Base-by-base conservation (phyloP, 1,284 basidiomycete species). In the Austroboletus olivaceoglutinosus region DNA sequence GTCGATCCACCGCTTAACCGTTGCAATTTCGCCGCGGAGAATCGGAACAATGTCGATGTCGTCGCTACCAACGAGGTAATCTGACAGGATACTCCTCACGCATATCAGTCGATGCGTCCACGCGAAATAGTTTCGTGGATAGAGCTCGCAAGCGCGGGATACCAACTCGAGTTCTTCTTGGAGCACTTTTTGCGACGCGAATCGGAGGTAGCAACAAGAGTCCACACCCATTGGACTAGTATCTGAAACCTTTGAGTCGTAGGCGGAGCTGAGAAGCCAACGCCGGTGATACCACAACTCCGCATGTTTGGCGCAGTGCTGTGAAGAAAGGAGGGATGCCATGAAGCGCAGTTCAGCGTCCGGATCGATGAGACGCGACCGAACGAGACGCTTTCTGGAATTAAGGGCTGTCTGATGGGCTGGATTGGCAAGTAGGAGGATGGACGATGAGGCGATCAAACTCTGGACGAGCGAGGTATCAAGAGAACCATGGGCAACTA, bases 41-140 rank as follows among this genome's bases (percentile, higher is more conserved):
- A 76, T 54, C 18, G 53, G 41, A 41, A 66, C 38, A 56, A 71
- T 72, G 37, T 56, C 58, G 30, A 56, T 1, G 45, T 45, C 47
- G 39, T 45, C 52, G 8, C 13, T 34, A 2, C 49, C 55, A 15
- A 45, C 5, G 37, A 50, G 51, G 29, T 56, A 48, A 40, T 46
- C 42, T 19, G 30, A 46, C 30, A 57, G 39, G 52, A 50, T 44
- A 45, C 51, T 54, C 25, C 19, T 70, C 43, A 78, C 61, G 50
- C 82, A 72, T 37, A 74, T 73, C 45, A 71, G 70, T 58, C 82
- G 78, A 58, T 86, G 80, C 5, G 69, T 63, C 85, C 85, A 86
- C 11, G 81, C 83, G 60, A 83, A 78, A 59, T 86, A 87, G 58
- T 86, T 87, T 25, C 85, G 76, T 10, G 81, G 79, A 60, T 86